phyloP scores from a whole-genome alignment of 352 stramenopile species.

The Globisporangium sylvaticum region DNA sequence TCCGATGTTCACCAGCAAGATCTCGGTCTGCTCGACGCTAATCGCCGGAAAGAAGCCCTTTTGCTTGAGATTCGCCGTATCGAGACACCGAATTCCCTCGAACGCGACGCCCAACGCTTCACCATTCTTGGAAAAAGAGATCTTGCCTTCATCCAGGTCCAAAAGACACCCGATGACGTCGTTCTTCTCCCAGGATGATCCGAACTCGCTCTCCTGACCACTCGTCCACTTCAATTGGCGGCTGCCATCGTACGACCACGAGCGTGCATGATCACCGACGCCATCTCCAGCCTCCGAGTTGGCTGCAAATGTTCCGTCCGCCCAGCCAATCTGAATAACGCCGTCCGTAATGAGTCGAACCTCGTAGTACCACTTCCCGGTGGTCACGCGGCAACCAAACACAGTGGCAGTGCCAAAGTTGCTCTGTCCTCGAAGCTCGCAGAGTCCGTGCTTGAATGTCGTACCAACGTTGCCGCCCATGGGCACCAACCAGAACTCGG shows the following conservation, averaged over 20 bases:
- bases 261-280: slow-evolving; percentile 86
- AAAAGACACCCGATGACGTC: slow-evolving; percentile 89
- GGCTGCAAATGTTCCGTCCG: slow-evolving; percentile 69
- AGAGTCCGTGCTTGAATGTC: slow-evolving; percentile 66
- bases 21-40: slow-evolving; percentile 79
- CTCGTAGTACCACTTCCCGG: slow-evolving; percentile 89
- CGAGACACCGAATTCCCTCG: slow-evolving; percentile 30
- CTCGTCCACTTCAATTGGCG: slow-evolving; percentile 84
- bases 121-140: slow-evolving; percentile 87
- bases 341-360: slow-evolving; percentile 86
- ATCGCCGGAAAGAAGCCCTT: slow-evolving; percentile 74
- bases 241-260: slow-evolving; percentile 89
- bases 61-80: slow-evolving; percentile 12
- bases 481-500: slow-evolving; percentile 45
- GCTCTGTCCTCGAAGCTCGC: slow-evolving; percentile 61
- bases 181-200: slow-evolving; percentile 58
- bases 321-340: slow-evolving; percentile 92
- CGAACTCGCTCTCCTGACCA: slow-evolving; percentile 62
- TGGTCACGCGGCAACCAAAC: slow-evolving; percentile 35
- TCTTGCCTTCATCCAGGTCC: slow-evolving; percentile 62
- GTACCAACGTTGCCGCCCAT: slow-evolving; percentile 36
- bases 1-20: slow-evolving; percentile 83
- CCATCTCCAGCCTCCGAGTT: slow-evolving; percentile 84
- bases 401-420: slow-evolving; percentile 79
- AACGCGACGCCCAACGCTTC: slow-evolving; percentile 61